Base-by-base conservation (phyloP, 1,284 basidiomycete genomes). In the Boletellus deceptivus region DNA sequence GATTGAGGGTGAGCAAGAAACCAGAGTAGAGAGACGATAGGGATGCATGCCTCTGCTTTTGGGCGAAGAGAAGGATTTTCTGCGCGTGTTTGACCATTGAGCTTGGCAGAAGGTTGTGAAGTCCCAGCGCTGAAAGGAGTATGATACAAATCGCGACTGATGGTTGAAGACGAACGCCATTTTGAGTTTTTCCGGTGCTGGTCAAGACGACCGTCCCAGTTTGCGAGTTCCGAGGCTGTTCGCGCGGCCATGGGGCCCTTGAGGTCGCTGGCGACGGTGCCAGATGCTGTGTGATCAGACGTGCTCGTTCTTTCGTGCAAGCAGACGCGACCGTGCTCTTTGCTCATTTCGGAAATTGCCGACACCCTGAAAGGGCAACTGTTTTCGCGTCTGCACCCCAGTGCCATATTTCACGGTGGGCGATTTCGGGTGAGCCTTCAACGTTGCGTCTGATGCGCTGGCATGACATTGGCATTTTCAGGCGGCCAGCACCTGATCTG, bases 131-230 rank as follows among this genome's bases (percentile, higher is more conserved):
- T 33, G 13, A 43, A 46, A 38, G 48, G 38, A 31, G 52, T 11
- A 6, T 47, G 50, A 31, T 56, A 18, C 13, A 50, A 42, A 50
- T 61, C 48, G 39, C 51, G 50, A 41, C 34, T 43, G 34, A 43
- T 49, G 41, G 9, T 49, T 43, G 62, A 49, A 22, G 64, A 44
- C 17, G 58, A 51, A 44, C 13, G 55, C 58, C 47, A 46, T 44
- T 41, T 48, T 9, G 54, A 25, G n/a, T 17, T 37, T 54, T 42
- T 48, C 17, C 36, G 55, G 13, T 50, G 34, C 18, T 48, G 50
- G 47, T 50, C 40, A 44, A 43, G 56, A 43, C 18, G 52, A 10
- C 45, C 43, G 13, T 67, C 60, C 65, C 62, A 61, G 18, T 37
- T 50, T 8, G 53, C 46, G 38, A 50, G 46, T 24, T 64, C 57